Evolutionary conservation across 495 filamentous ascomycete genomes (phyloP).

Genomic region (Eremomyces bilateralis): DNA sequence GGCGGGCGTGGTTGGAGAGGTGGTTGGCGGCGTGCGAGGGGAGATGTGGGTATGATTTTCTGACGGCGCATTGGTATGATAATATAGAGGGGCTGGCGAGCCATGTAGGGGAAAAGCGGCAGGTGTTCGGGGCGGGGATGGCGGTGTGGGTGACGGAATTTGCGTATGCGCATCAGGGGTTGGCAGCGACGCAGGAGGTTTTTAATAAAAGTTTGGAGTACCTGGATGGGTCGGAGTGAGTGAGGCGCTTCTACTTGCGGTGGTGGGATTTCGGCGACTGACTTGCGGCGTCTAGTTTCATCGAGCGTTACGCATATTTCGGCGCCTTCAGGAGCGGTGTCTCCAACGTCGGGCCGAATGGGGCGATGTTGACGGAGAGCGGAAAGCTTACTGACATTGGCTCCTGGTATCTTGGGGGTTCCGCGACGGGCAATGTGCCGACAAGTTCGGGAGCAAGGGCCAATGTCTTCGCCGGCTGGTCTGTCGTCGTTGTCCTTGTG

Average conservation of each 20-base stretch:
- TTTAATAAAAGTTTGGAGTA: slow-evolving; percentile 41
- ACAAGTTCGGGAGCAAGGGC: not conserved
- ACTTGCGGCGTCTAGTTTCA: slow-evolving; percentile 15
- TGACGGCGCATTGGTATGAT: slow-evolving; percentile 60
- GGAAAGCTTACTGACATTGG: slow-evolving; percentile 51
- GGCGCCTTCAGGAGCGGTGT: slow-evolving; percentile 43
- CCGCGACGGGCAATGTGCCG: slow-evolving; percentile 25
- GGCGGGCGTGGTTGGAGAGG: slow-evolving; percentile 38
- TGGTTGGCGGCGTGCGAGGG: slow-evolving; percentile 32
- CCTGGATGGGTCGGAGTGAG: slow-evolving; percentile 34
- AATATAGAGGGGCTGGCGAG: slow-evolving; percentile 51
- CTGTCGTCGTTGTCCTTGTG: too few species aligned
- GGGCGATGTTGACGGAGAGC: slow-evolving; percentile 36
- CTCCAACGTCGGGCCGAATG: slow-evolving; percentile 48
- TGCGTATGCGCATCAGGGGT: slow-evolving; percentile 25
- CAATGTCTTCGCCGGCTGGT: not conserved
- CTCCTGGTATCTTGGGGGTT: slow-evolving; percentile 45
- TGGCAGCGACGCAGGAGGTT: slow-evolving; percentile 35
- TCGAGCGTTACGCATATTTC: slow-evolving; percentile 50
- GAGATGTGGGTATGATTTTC: slow-evolving; percentile 44
- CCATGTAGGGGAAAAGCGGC: slow-evolving; percentile 45
- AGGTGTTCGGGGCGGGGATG: slow-evolving; percentile 31
- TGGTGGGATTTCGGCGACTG: not conserved
- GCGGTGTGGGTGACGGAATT: slow-evolving; percentile 58
- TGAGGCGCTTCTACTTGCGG: not conserved